Conservation (phyloP, 495 filamentous ascomycete genomes). For the Talaromyces borbonicus region DNA sequence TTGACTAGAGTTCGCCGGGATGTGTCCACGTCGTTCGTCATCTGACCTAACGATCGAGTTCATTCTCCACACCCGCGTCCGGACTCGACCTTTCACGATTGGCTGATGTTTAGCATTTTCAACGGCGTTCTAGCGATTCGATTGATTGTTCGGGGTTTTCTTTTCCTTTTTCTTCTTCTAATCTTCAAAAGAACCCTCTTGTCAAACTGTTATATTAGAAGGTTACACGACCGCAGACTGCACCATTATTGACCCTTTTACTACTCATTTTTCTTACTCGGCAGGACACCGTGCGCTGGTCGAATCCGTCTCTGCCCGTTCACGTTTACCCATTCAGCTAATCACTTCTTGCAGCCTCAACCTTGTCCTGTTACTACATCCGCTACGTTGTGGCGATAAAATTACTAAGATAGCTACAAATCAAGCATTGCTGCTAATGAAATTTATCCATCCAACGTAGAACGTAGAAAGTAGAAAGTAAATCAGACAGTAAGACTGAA, state of each 20-base stretch:
- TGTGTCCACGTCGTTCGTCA: constrained; percentile 17
- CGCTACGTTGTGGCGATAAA: background rate
- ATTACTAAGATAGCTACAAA: too few species aligned
- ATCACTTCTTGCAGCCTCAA: constrained; percentile 2
- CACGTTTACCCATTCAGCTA: background rate
- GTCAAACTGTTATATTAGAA: constrained; percentile 35
- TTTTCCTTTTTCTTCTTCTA: constrained; percentile 15
- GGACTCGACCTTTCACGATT: constrained; percentile 7
- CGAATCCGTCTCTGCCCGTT: constrained; percentile 38
- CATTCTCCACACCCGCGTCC: constrained; percentile 4
- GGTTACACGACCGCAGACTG: constrained; percentile 31
- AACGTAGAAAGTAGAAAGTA: too few species aligned
- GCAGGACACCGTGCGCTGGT: constrained; percentile 53
- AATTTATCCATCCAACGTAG: too few species aligned
- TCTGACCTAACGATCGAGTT: constrained; percentile 6
- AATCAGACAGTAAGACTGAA: too few species aligned
- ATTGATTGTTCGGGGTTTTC: constrained; percentile 19
- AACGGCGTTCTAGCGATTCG: constrained; percentile 43
- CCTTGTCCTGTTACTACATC: background rate
- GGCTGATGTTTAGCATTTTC: constrained; percentile 28
- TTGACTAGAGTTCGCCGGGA: constrained; percentile 6
- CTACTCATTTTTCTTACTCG: constrained; percentile 13
- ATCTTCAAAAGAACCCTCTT: constrained; percentile 13
- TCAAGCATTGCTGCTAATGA: too few species aligned
- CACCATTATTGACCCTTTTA: too few species aligned